Evolutionary conservation across 169 alveolate species (phyloP).

Genomic region (Plasmodium berghei): DNA sequence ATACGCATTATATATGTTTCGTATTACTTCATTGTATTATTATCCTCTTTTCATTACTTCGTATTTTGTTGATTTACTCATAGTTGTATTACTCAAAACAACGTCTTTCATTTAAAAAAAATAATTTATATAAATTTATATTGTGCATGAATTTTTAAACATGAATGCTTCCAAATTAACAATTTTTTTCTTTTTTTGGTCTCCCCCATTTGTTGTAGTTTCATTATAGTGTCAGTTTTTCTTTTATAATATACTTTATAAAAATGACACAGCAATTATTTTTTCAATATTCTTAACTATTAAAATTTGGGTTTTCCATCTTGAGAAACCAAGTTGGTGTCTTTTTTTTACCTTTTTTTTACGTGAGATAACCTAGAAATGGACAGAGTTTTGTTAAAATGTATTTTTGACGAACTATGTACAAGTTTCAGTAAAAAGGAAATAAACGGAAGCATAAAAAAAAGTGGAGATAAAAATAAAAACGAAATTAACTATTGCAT

Average conservation of each 20-base stretch:
- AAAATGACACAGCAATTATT: too few species aligned
- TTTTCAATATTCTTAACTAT: too few species aligned
- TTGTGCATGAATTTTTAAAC: too few species aligned
- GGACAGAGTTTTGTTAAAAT: constrained; percentile 42
- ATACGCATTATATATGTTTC: not conserved
- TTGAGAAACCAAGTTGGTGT: not conserved
- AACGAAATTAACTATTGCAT: constrained; percentile 30
- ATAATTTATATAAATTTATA: too few species aligned
- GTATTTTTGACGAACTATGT: constrained; percentile 52
- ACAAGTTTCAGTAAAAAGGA: constrained; percentile 56
- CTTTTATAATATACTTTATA: too few species aligned
- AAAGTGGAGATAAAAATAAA: constrained; percentile 18
- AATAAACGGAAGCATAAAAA: constrained; percentile 8
- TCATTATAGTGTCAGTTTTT: too few species aligned
- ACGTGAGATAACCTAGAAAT: constrained; percentile 3
- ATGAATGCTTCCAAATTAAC: too few species aligned
- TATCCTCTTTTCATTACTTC: constrained; percentile 4
- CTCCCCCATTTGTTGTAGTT: too few species aligned
- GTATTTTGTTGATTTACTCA: not conserved
- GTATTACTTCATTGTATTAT: constrained; percentile 6
- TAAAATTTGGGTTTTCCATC: too few species aligned
- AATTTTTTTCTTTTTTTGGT: too few species aligned
- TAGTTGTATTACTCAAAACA: too few species aligned
- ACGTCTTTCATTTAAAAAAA: too few species aligned
- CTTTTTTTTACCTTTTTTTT: not conserved